Evolutionary conservation across 2,329 filamentous ascomycete genomes (phyloP).

Genomic region (Colletotrichum sojae): DNA sequence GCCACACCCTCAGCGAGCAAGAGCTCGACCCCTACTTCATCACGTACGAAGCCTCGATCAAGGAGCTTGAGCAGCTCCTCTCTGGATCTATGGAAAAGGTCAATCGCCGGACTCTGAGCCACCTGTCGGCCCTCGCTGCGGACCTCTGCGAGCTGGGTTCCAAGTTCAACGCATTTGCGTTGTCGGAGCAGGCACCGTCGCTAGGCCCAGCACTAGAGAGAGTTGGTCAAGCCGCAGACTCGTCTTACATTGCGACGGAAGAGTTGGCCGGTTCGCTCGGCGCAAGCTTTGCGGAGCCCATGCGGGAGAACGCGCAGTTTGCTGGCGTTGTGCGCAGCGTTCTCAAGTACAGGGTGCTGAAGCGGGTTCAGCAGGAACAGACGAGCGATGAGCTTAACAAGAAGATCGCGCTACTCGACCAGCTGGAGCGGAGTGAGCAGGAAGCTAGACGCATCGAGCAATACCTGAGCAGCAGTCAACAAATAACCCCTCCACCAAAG

Average conservation of each 20-base stretch:
- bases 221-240: conserved; percentile 93
- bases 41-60: conserved; percentile 91
- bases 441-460: conserved; percentile 95
- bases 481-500: conserved; percentile 71
- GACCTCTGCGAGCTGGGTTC: conserved; percentile 95
- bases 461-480: conserved; percentile 84
- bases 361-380: conserved; percentile 97
- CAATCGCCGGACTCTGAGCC: conserved; percentile 88
- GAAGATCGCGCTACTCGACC: conserved; percentile 85
- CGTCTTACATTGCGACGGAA: conserved; percentile 95
- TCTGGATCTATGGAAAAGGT: conserved; percentile 97
- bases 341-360: conserved; percentile 89
- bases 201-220: conserved; percentile 95
- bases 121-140: conserved; percentile 85
- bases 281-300: conserved; percentile 95
- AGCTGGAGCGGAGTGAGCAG: conserved; percentile 92
- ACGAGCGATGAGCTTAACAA: conserved; percentile 93
- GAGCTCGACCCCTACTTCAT: conserved; percentile 97
- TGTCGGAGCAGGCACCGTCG: conserved; percentile 91
- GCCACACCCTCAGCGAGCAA: conserved; percentile 83
- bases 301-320: conserved; percentile 98
- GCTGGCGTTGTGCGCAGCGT: conserved; percentile 93
- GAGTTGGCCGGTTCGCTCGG: conserved; percentile 91
- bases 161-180: conserved; percentile 96
- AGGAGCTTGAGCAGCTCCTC: conserved; percentile 89